Evolutionary conservation across 192 early-diverging fungal species (phyloP), one percentile per base, ranked within the genome.

Genomic region (Backusella sp.): DNA sequence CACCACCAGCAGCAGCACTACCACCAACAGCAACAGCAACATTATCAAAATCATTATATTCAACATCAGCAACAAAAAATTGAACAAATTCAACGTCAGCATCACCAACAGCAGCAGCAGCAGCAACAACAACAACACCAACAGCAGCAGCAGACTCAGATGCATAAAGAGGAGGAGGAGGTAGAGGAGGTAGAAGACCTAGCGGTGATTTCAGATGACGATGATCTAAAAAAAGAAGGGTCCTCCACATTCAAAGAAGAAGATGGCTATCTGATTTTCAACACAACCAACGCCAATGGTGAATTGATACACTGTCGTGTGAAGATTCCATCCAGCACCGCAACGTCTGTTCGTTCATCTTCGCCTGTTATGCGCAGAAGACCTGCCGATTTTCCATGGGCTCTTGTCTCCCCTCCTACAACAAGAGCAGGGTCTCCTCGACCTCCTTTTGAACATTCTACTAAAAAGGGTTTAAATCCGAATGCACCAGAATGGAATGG

Each of bases 401-500:
- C 26, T 26, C 37, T 66, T 30, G 32, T 36, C 28, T 62, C 72
- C 39, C 72, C 72, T 62, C 72, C 72, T 41, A 59, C 53, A 6
- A 73, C 72, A n/a, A 52, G 72, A 15, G 52, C 53, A n/a, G 72
- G 49, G 36, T 73, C 72, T 62, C 72, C 72, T 65, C 34, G 37
- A 69, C 53, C 53, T 39, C 56, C 49, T 62, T 35, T 36, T 17
- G 32, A 34, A 21, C 53, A 39, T 62, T 8, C 23, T 52, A 37
- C 72, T 15, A 73, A 59, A 37, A 74, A 74, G 65, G 73, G 62
- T 28, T 65, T 74, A 42, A 74, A 74, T 44, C 62, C 62, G 37
- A 66, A 74, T 74, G 73, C 73, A 49, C 73, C 73, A 21, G 73
- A 74, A 66, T 74, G 73, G 73, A 62, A 67, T 46, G 44, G 70